These are phyloP conservation scores for Suillus occidentalis DNA, from an alignment of 768 basidiomycete species.

Conservation along the genomic window DNA sequence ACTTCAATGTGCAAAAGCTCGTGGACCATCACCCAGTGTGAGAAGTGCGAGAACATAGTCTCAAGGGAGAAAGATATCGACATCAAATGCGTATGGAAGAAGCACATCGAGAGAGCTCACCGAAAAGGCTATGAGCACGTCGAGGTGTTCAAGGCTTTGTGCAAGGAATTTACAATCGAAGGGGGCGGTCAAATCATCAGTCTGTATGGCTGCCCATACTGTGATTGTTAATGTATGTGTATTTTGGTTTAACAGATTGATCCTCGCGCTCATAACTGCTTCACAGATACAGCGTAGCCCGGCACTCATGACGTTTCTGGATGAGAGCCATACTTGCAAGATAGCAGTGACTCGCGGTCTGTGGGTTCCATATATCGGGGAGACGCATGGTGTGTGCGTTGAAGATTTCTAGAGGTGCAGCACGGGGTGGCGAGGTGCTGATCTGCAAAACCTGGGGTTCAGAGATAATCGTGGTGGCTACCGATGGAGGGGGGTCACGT, in stretches of 20 bases:
- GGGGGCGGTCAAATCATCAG: not conserved
- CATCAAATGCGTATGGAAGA: not conserved
- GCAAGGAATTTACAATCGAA: not conserved
- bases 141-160: not conserved
- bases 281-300: not conserved
- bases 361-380: constrained; percentile 32
- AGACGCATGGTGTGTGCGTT: constrained; percentile 45
- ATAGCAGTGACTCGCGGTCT: constrained; percentile 54
- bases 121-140: too few relatives aligned
- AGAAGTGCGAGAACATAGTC: not conserved
- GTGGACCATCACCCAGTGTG: constrained; percentile 16
- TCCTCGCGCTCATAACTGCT: not conserved
- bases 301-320: constrained; percentile 51
- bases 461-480: not conserved
- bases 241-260: not conserved
- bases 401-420: constrained; percentile 42
- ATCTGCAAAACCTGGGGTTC: not conserved
- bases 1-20: constrained; percentile 60
- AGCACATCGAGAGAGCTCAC: not conserved
- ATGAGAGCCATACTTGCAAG: constrained; percentile 67
- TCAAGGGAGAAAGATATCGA: not conserved
- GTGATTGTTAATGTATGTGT: not conserved
- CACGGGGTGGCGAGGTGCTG: constrained; percentile 16
- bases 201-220: not conserved
- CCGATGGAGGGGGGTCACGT: not conserved